phyloP scores from a whole-genome alignment of 495 filamentous ascomycete genomes.

The Aspergillus funiculosus region DNA sequence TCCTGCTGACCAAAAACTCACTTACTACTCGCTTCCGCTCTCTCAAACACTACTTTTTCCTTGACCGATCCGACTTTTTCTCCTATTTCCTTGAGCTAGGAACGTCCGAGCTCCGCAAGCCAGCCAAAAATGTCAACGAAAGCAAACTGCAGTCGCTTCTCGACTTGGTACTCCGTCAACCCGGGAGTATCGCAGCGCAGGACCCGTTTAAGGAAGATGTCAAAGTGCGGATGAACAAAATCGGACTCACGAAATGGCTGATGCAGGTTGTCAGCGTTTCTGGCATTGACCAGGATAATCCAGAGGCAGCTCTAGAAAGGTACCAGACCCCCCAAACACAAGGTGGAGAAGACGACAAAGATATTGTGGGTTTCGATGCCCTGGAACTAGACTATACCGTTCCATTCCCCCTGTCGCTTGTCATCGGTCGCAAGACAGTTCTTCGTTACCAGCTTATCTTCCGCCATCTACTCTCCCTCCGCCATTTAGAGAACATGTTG shows the following conservation, averaged over 20 bases:
- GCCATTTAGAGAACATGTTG: conserved; percentile 80
- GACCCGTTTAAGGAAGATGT: conserved; percentile 98
- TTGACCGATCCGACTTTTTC: conserved; percentile 96
- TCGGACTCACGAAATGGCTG: conserved; percentile 83
- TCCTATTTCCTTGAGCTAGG: conserved; percentile 92
- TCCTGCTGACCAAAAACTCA: conserved; percentile 87
- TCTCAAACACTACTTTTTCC: conserved; percentile 97
- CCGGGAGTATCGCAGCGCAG: conserved; percentile 85
- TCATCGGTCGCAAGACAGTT: conserved; percentile 92
- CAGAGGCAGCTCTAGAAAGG: conserved; percentile 50
- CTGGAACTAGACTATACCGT: conserved; percentile 90
- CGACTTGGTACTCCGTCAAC: conserved; percentile 89
- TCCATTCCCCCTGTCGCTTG: conserved; percentile 93
- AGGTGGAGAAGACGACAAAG: conserved; percentile 67
- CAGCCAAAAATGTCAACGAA: conserved; percentile 79
- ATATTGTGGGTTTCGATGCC: conserved; percentile 82
- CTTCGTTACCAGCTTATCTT: conserved; percentile 95
- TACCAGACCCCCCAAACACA: conserved; percentile 49
- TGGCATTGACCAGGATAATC: conserved; percentile 79
- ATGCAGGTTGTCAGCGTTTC: conserved; percentile 95
- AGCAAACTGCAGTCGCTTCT: conserved; percentile 89
- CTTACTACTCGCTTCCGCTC: conserved; percentile 80
- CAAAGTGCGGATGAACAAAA: conserved; percentile 93
- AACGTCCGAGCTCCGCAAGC: conserved; percentile 80
- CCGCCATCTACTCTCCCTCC: conserved; percentile 80